A percentile compares a stretch with the other conserved stretches of the same genome.
phyloP scores from a whole-genome alignment of 1,284 basidiomycete genomes.

The Malassezia dermatis region DNA sequence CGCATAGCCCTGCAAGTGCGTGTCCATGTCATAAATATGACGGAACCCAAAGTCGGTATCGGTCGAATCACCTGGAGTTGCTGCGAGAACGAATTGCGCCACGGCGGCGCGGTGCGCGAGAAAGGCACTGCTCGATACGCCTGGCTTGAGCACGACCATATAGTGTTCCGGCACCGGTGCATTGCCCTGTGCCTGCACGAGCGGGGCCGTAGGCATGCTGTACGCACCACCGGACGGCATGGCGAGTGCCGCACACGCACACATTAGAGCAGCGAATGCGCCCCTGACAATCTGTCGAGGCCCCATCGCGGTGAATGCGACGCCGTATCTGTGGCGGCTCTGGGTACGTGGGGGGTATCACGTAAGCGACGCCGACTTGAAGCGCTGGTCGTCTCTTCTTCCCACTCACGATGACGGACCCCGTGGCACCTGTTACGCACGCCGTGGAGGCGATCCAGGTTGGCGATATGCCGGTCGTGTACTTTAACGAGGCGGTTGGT shows the following conservation, averaged over 20 bases:
- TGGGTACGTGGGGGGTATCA: not conserved
- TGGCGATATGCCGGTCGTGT: slow-evolving; percentile 19
- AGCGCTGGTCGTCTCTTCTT: not conserved
- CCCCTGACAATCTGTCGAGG: not conserved
- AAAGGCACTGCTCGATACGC: slow-evolving; percentile 30
- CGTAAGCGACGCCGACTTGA: not conserved
- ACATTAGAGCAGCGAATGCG: not conserved
- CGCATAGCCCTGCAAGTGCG: slow-evolving; percentile 63
- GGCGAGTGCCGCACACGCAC: not conserved
- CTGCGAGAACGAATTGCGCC: slow-evolving; percentile 25
- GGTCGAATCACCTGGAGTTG: not conserved
- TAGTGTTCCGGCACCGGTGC: slow-evolving; percentile 30
- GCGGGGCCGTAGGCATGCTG: not conserved
- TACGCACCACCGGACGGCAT: not conserved
- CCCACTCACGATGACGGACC: slow-evolving; percentile 1
- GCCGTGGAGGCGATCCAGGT: slow-evolving; percentile 5
- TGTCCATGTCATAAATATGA: slow-evolving; percentile 39
- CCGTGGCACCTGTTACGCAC: not conserved
- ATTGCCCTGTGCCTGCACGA: not conserved
- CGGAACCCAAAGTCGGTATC: slow-evolving; percentile 19
- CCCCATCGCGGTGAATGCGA: not conserved
- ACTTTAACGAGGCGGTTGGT: slow-evolving; percentile 40
- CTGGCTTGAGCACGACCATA: slow-evolving; percentile 45
- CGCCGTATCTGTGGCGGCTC: not conserved
- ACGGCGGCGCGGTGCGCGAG: slow-evolving; percentile 31